Evolutionary conservation across 2,329 filamentous ascomycete genomes (phyloP), one percentile per base, ranked within the genome.

Genomic region (Daldinia sp.): DNA sequence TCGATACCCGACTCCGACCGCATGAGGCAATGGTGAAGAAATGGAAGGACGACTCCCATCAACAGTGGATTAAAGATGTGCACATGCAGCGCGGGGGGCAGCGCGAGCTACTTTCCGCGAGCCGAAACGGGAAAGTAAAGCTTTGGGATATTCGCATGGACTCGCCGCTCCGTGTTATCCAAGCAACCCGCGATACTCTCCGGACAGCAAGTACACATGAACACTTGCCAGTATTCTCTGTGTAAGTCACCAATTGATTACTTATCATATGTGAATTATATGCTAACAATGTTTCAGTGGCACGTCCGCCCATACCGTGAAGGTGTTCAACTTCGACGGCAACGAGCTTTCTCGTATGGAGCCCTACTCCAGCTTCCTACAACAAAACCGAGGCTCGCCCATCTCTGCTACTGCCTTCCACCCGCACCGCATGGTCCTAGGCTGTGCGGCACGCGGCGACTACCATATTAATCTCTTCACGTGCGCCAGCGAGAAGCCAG

Each of bases 21-120:
- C 90, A 93, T 63, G 93, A 95, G 55, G 91, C 91, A 15, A 97
- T 98, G 94, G 90, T 97, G 57, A 92, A 91, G 78, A 94, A 94
- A 70, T 99, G 95, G 94, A 95, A 96, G 75, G 93, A 97, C 72
- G 94, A 98, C 73, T 78, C 80, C 9, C 85, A 88, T 71, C 89
- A 90, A 63, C 92, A 96, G 71, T 99, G 95, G 95, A 90, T 99
- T 76, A 94, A 93, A 72, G 95, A 92, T 69, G 93, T 97, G 11
- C 95, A 98, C 75, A 93, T 99, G 87, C 95, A 99, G 78, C 91
- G 95, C 41, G 95, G 95, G 63, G 95, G 95, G 2, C 89, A 97
- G 77, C 86, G 95, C 61, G 95, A 99, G 77, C 85, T 99, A 39
- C 83, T 99, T 54, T 94, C 90, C 41, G 95, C 93, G 17, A 96